Evolutionary conservation across 169 alveolate genomes (phyloP), one percentile per base, ranked within the genome.

Genomic region (Cardiosporidium cionae): DNA sequence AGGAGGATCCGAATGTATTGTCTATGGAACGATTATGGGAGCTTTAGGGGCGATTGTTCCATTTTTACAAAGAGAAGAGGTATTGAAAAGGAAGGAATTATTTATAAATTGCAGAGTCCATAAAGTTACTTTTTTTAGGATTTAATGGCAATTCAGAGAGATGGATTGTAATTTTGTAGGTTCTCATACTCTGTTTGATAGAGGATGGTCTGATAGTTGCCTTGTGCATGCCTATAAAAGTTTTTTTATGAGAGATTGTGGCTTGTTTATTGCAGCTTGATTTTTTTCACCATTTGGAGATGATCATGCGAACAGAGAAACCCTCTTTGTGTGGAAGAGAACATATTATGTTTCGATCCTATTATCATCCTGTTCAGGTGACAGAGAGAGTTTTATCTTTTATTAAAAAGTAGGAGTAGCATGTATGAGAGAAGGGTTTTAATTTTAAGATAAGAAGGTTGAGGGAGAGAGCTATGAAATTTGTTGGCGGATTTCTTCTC

Each of bases 11-110:
- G 98, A 96, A 67, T 86, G 92, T 22, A 86, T 97, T 58, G 79
- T 96, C 22, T 95, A 92, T 80, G 95, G 96, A 28, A 96, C 99
- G 9, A 81, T 97, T 22, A 90, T 92, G 92, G 99, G 99, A 22
- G 74, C 97, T 3, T 86, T 97, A 34, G 98, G 98, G 1, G 97
- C 98, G 27, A 78, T 96, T 35, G 83, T 92, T 22, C 99, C 99
- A 44, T 93, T 96, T 85, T 90, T 92, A 69, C 92, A 91, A 53
- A 92, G 88, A 68, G 98, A 95, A 71, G 99, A 97, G 66, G 80
- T 70, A 81, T 86, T 69, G 66, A 33, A 23, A 64, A 52, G 33
- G 62, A 34, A n/a, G 66, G 76, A 78, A 68, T 63, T 9, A 63
- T 16, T 16, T 9, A 16, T 9, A n/a, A 16, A 9, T 9, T 9